Evolutionary conservation across 2,329 filamentous ascomycete species (phyloP).

Genomic region (Xylaria sp.): DNA sequence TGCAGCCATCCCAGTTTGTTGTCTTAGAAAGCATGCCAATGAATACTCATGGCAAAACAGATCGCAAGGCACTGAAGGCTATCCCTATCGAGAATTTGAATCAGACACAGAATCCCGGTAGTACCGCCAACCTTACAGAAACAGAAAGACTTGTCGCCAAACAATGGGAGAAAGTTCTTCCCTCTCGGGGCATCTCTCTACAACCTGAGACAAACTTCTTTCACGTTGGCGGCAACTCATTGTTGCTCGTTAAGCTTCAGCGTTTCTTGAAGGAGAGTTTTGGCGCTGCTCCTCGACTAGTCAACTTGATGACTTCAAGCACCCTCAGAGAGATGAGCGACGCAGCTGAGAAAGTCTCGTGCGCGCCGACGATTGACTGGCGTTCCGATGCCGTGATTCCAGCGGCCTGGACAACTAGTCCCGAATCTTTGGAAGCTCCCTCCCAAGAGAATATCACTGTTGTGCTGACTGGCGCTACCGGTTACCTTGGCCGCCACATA

Average conservation of each 20-base stretch:
- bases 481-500: slow-evolving; percentile 48
- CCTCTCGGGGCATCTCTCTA: slow-evolving; percentile 31
- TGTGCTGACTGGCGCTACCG: slow-evolving; percentile 47
- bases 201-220: slow-evolving; percentile 47
- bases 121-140: neutral
- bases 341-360: slow-evolving; percentile 6
- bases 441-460: slow-evolving; percentile 20
- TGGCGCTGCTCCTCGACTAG: slow-evolving; percentile 39
- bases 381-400: neutral
- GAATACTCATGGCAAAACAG: slow-evolving; percentile 42
- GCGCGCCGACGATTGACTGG: neutral
- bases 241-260: slow-evolving; percentile 48
- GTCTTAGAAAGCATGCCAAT: slow-evolving; percentile 39
- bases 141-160: slow-evolving; percentile 13
- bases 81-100: slow-evolving; percentile 23
- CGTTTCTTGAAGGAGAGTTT: slow-evolving; percentile 43
- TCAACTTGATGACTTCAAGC: slow-evolving; percentile 45
- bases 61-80: slow-evolving; percentile 36
- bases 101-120: slow-evolving; percentile 18
- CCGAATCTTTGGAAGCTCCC: neutral
- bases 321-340: slow-evolving; percentile 49
- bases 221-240: slow-evolving; percentile 48
- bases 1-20: slow-evolving; percentile 42
- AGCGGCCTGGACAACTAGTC: neutral
- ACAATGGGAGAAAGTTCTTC: slow-evolving; percentile 34